These are phyloP conservation scores for Crithidia brevicula DNA, from an alignment of 208 protist genomes.

Conservation along the genomic window DNA sequence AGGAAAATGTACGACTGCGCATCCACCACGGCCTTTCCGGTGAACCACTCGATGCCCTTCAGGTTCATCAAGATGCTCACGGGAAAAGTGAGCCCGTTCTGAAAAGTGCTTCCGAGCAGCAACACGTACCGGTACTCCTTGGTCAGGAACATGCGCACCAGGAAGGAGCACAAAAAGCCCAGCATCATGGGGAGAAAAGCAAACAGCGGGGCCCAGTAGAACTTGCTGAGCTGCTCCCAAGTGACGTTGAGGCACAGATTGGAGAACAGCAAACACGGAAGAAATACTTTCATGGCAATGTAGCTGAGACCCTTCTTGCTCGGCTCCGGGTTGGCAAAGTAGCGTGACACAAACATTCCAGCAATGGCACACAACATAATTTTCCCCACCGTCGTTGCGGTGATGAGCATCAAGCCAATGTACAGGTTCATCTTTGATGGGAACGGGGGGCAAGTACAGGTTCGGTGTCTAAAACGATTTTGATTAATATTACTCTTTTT, in stretches of 20 bases:
- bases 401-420: constrained; percentile 52
- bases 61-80: constrained; percentile 61
- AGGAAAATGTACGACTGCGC: constrained; percentile 71
- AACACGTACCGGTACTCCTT: constrained; percentile 57
- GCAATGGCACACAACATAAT: constrained; percentile 58
- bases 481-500: too few relatives aligned
- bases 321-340: constrained; percentile 36
- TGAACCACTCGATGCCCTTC: constrained; percentile 70
- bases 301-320: constrained; percentile 62
- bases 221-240: constrained; percentile 48
- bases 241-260: constrained; percentile 71
- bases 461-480: too few relatives aligned
- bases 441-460: too few relatives aligned
- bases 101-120: constrained; percentile 67
- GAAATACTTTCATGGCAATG: constrained; percentile 63
- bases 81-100: constrained; percentile 72
- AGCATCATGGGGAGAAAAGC: constrained; percentile 49
- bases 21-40: constrained; percentile 22
- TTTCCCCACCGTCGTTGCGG: constrained; percentile 60
- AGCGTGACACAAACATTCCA: constrained; percentile 55
- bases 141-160: constrained; percentile 37
- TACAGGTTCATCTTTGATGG: constrained; percentile 50
- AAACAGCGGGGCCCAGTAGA: constrained; percentile 69
- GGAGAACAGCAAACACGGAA: constrained; percentile 74
- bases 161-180: constrained; percentile 31